phyloP scores from a whole-genome alignment of 306 rosid genomes.

The Fragaria vesca region DNA sequence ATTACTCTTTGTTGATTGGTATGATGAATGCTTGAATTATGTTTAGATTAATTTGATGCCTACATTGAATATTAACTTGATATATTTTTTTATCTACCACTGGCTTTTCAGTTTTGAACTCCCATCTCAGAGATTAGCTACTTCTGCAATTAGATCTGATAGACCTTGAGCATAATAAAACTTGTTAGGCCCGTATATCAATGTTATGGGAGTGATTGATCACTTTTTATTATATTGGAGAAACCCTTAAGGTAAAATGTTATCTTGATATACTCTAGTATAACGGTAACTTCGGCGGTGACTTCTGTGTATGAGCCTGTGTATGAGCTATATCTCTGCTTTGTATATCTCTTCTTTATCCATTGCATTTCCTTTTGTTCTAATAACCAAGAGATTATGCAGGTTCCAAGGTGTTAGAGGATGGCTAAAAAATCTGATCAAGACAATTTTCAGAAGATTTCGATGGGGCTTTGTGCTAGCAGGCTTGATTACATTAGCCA shows the following conservation, averaged over 20 bases:
- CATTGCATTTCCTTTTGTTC: constrained; percentile 6
- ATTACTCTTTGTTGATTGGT: background rate
- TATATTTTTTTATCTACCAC: background rate
- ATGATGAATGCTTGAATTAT: background rate
- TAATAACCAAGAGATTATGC: constrained; percentile 26
- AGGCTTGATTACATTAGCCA: constrained; percentile 61
- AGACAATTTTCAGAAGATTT: constrained; percentile 57
- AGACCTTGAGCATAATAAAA: background rate
- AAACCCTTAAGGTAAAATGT: background rate
- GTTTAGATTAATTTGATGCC: background rate
- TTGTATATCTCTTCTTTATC: background rate
- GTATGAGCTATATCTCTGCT: background rate
- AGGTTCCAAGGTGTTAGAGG: constrained; percentile 62
- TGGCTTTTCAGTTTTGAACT: background rate
- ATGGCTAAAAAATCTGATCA: constrained; percentile 55
- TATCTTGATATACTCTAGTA: background rate
- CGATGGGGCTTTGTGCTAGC: constrained; percentile 73
- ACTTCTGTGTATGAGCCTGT: background rate
- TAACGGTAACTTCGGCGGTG: background rate
- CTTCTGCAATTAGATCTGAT: background rate
- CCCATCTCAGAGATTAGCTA: background rate
- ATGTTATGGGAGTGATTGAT: background rate
- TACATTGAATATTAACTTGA: background rate
- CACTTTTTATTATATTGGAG: background rate
- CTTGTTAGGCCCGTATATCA: background rate